Conservation (phyloP, 805 yeast species). For the Metschnikowia anglica region DNA sequence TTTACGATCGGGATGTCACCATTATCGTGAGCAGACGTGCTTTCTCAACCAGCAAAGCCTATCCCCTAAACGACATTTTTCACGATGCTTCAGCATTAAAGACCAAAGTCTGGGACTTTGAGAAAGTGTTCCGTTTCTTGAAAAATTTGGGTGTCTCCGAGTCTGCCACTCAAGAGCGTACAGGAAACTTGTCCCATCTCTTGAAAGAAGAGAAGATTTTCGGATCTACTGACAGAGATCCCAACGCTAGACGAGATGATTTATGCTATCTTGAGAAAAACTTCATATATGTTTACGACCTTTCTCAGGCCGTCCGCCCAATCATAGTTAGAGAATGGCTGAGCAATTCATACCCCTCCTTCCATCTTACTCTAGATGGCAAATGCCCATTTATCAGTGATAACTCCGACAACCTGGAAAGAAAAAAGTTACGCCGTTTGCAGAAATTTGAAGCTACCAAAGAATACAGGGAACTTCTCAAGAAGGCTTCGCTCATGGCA, state of each 20-base stretch:
- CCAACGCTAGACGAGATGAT: constrained; percentile 80
- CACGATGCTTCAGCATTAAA: constrained; percentile 57
- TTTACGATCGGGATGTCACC: constrained; percentile 59
- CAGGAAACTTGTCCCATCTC: constrained; percentile 44
- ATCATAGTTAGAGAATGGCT: constrained; percentile 81
- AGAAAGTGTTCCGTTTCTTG: constrained; percentile 79
- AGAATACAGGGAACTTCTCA: constrained; percentile 40
- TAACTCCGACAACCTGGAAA: constrained; percentile 39
- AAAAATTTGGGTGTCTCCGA: constrained; percentile 50
- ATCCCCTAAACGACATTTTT: constrained; percentile 61
- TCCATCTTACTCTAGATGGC: constrained; percentile 65
- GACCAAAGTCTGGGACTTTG: constrained; percentile 84
- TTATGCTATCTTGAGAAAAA: constrained; percentile 71
- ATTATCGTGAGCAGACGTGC: constrained; percentile 74
- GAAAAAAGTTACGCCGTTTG: constrained; percentile 39
- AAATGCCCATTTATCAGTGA: constrained; percentile 82
- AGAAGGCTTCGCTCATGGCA: constrained; percentile 35
- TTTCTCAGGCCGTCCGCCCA: constrained; percentile 75
- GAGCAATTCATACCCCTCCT: constrained; percentile 51
- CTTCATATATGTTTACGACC: constrained; percentile 77
- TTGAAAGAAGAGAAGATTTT: constrained; percentile 79
- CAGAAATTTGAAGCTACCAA: constrained; percentile 44
- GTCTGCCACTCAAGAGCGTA: constrained; percentile 16
- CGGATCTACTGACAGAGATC: constrained; percentile 89
- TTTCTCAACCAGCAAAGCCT: constrained; percentile 39